A percentile compares a stretch with the other conserved stretches of the same genome.
These are phyloP conservation scores for Metschnikowia matae DNA, from an alignment of 805 yeast genomes.

Conservation along the genomic window DNA sequence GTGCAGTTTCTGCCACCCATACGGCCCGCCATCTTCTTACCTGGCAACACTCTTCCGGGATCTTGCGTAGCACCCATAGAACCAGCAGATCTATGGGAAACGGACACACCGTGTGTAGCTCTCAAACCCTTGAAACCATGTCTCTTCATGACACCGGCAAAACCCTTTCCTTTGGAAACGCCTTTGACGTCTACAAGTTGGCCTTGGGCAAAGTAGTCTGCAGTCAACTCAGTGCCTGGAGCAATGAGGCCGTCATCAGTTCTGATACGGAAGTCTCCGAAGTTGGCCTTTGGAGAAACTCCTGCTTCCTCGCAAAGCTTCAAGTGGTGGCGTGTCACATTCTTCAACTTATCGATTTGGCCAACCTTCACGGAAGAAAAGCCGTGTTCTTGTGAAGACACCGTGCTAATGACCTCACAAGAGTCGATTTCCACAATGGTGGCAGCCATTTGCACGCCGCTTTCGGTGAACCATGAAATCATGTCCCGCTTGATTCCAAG, in stretches of 20 bases:
- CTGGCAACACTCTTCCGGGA: conserved; percentile 95
- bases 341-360: conserved; percentile 64
- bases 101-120: conserved; percentile 94
- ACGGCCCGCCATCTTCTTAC: conserved; percentile 97
- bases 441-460: conserved; percentile 72
- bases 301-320: conserved; percentile 76
- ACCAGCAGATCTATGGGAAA: conserved; percentile 93
- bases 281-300: conserved; percentile 75
- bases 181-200: conserved; percentile 80
- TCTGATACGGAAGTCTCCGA: conserved; percentile 78
- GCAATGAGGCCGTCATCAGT: conserved; percentile 62
- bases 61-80: conserved; percentile 93
- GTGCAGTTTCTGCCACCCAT: conserved; percentile 82
- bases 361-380: conserved; percentile 87
- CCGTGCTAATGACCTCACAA: conserved; percentile 76
- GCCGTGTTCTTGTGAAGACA: conserved; percentile 70
- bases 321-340: conserved; percentile 53
- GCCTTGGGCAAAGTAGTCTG: conserved; percentile 81
- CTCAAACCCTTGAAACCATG: conserved; percentile 83
- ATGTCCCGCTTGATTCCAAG: conserved; percentile 84
- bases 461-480: conserved; percentile 74
- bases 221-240: conserved; percentile 71
- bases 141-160: conserved; percentile 97
- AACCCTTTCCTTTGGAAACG: conserved; percentile 89
- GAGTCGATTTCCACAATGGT: conserved; percentile 85